A percentile compares a stretch with the other conserved stretches of the same genome.
Evolutionary conservation across 345 rosid species (phyloP).

Genomic region (rapeseed (Brassica napus)): Da-Ae NC_063452.1:48260001-48260500

Average conservation of each 20-base stretch:
- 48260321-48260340: neutral
- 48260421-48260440: slow-evolving; percentile 10
- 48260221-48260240: neutral
- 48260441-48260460: slow-evolving; percentile 26
- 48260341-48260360: neutral
- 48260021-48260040: slow-evolving; percentile 6
- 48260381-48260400: slow-evolving; percentile 19
- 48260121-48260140: neutral
- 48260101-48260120: no score
- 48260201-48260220: neutral
- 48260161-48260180: neutral
- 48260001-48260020: neutral
- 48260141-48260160: neutral
- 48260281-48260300: neutral
- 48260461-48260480: neutral
- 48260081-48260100: neutral
- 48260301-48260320: neutral
- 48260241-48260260: neutral
- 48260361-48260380: slow-evolving; percentile 10
- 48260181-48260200: neutral
- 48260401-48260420: slow-evolving; percentile 6
- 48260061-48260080: neutral
- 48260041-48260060: slow-evolving; percentile 34
- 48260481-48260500: neutral
- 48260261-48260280: neutral